Percentiles rank a stretch among this genome's conserved stretches.
These are phyloP conservation scores for Stephanodiscus triporus DNA, from an alignment of 108 stramenopile species.

Conservation along the genomic window DNA sequence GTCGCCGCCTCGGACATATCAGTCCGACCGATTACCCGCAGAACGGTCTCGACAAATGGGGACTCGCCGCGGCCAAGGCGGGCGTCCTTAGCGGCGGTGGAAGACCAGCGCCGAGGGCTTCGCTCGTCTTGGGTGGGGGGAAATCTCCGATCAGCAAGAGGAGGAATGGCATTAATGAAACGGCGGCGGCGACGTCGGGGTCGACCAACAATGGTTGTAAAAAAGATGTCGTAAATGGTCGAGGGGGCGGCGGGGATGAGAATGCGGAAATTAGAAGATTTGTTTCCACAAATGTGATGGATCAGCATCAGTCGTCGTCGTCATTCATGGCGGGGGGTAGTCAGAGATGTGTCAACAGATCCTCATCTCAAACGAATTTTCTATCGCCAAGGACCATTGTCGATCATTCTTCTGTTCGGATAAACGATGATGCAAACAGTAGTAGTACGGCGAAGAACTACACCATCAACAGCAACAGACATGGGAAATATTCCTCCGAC, in stretches of 20 bases:
- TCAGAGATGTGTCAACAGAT: not conserved
- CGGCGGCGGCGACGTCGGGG: not conserved
- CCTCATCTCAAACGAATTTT: not conserved
- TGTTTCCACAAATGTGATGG: conserved; percentile 9
- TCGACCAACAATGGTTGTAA: not conserved
- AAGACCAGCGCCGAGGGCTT: conserved; percentile 36
- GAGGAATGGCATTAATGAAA: conserved; percentile 27
- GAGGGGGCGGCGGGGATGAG: conserved; percentile 5
- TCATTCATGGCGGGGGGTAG: not conserved
- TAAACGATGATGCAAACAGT: not conserved
- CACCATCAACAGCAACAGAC: not conserved
- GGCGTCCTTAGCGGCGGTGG: conserved; percentile 15
- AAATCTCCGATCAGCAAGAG: conserved; percentile 9
- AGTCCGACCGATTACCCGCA: conserved; percentile 40
- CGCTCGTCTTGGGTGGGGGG: conserved; percentile 35
- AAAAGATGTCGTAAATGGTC: not conserved
- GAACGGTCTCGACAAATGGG: conserved; percentile 50
- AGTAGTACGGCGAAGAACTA: not conserved
- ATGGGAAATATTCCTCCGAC: conserved; percentile 62
- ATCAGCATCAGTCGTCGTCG: not conserved
- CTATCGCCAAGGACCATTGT: not conserved
- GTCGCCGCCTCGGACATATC: conserved; percentile 49
- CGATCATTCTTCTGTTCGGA: not conserved
- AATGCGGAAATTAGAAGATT: conserved; percentile 3
- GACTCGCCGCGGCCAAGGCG: conserved; percentile 15